Evolutionary conservation across 768 basidiomycete species (phyloP).

Genomic region (Macrocybe gigantea): DNA sequence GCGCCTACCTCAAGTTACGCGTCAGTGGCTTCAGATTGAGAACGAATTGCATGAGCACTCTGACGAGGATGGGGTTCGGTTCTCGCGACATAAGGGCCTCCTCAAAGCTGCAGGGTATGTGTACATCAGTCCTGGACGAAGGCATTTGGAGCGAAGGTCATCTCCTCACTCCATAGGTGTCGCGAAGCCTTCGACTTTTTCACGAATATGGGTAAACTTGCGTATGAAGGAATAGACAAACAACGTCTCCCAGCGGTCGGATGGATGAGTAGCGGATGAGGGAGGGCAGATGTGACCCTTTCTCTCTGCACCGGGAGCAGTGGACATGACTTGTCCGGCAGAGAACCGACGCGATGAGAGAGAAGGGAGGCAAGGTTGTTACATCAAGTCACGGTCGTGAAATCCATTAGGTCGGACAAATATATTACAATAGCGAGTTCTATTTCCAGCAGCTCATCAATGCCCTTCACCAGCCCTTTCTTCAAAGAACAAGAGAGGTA

Average conservation of each 20-base stretch:
- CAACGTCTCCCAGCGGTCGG: slow-evolving; percentile 80
- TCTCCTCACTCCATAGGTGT: slow-evolving; percentile 78
- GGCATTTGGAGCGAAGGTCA: slow-evolving; percentile 12
- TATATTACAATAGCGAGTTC: slow-evolving; percentile 39
- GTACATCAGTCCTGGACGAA: slow-evolving; percentile 15
- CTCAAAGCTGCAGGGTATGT: slow-evolving; percentile 55
- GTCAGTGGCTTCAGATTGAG: slow-evolving; percentile 80
- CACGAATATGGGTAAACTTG: slow-evolving; percentile 71
- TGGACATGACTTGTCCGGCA: slow-evolving; percentile 30
- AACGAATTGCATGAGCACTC: slow-evolving; percentile 71
- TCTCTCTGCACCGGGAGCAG: slow-evolving; percentile 20
- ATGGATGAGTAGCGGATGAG: slow-evolving; percentile 66
- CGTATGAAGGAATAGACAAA: slow-evolving; percentile 84
- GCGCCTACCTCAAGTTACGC: slow-evolving; percentile 82
- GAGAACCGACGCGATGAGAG: slow-evolving; percentile 22
- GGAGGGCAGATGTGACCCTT: slow-evolving; percentile 49
- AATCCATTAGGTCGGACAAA: slow-evolving; percentile 37
- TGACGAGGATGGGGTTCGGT: slow-evolving; percentile 67
- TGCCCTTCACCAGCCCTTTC: too few relatives aligned
- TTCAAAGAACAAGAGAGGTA: too few relatives aligned
- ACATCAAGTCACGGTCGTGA: slow-evolving; percentile 29
- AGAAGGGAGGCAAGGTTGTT: slow-evolving; percentile 28
- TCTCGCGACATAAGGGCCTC: slow-evolving; percentile 68
- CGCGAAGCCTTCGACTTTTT: slow-evolving; percentile 74
- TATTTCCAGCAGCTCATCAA: too few relatives aligned